Conservation (phyloP, 306 rosid species). For the Luffa acutangula region DNA sequence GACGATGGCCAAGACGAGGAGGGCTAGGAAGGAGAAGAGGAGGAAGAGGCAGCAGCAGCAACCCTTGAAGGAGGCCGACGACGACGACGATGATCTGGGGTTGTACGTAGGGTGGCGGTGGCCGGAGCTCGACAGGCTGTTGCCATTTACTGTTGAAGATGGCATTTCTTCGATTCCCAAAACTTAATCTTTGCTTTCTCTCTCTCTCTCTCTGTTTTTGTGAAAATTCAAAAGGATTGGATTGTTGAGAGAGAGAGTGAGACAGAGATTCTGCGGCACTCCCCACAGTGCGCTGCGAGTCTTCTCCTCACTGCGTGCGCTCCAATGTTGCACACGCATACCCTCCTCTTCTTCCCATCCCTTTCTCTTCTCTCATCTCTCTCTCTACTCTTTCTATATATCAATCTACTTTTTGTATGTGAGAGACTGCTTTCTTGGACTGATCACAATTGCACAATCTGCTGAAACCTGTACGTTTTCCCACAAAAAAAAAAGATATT, state of each 20-base stretch:
- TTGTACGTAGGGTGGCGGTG: conserved; percentile 15
- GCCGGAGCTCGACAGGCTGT: background rate
- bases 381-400: no score
- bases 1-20: conserved; percentile 54
- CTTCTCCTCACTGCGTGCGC: no score
- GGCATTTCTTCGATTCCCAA: background rate
- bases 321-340: no score
- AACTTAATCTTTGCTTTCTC: background rate
- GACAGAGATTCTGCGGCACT: no score
- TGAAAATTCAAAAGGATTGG: no score
- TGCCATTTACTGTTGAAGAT: background rate
- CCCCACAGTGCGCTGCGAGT: no score
- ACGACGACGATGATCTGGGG: conserved; percentile 9
- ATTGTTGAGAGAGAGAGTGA: no score
- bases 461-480: conserved; percentile 63
- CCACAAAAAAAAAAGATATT: background rate
- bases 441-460: conserved; percentile 91
- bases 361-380: no score
- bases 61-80: conserved; percentile 67
- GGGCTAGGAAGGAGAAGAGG: conserved; percentile 74
- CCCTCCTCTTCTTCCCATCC: no score
- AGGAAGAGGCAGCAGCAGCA: conserved; percentile 96
- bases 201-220: background rate
- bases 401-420: conserved; percentile 34
- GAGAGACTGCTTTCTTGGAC: conserved; percentile 97